Evolutionary conservation across 176 grass and related monocot genomes (phyloP).

Genomic region (Bromus sterilis): DNA sequence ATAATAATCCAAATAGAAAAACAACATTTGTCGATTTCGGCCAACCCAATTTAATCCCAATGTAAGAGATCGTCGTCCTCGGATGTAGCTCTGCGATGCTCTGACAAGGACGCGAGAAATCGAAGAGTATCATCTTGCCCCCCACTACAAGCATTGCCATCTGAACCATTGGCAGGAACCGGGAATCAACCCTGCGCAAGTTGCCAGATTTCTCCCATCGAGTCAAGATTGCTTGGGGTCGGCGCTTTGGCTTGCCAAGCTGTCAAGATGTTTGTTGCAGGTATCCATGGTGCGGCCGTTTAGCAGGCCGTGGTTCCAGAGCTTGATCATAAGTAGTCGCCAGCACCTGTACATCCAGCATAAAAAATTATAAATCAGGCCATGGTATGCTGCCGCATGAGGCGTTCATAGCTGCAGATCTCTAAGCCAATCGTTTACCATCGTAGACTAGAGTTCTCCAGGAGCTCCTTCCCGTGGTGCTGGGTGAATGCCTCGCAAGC

Average conservation of each 20-base stretch:
- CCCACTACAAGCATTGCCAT: not conserved
- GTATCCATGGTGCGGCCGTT: constrained; percentile 55
- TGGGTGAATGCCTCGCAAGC: constrained; percentile 66
- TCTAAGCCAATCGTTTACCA: constrained; percentile 16
- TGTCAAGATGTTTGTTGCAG: constrained; percentile 62
- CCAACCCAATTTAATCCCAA: not conserved
- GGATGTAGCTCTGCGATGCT: not conserved
- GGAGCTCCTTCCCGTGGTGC: constrained; percentile 54
- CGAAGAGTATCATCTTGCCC: not conserved
- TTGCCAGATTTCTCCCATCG: not conserved
- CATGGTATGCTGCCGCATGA: not conserved
- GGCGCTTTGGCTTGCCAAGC: constrained; percentile 4
- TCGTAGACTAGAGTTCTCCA: constrained; percentile 34
- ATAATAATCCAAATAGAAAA: not conserved
- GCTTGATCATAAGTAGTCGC: constrained; percentile 36
- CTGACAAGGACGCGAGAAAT: not conserved
- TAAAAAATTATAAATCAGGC: not conserved
- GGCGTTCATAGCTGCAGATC: not conserved
- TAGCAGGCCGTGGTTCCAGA: constrained; percentile 47
- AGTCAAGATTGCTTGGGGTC: constrained; percentile 20
- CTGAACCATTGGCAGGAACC: too few species aligned
- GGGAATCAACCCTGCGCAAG: not conserved
- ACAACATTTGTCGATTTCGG: not conserved
- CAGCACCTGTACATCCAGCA: constrained; percentile 47
- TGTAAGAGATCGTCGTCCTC: not conserved